Base-by-base conservation (phyloP, 306 rosid species). In the Acacia acuminata region DNA sequence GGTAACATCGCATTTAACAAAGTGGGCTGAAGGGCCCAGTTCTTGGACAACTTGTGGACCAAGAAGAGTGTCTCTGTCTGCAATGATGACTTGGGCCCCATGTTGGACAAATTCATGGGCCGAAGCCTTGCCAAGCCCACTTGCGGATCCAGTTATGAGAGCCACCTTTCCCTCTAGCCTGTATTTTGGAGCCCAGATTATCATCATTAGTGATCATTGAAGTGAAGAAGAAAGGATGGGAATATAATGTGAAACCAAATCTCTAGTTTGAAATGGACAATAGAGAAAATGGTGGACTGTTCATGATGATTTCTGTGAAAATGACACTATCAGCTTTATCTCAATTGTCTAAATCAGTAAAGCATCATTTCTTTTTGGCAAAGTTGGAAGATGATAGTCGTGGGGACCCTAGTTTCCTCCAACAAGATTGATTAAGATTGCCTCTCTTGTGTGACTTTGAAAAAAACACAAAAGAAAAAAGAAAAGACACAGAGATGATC, bases 141-240 rank as follows among this genome's bases (percentile, higher is more conserved):
- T 91, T 74, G 98, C 98, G 2, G 94, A 87, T 6, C 98, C 98
- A 5, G 98, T 94, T 78, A 94, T 91, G 51, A 94, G 47, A 78
- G 98, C 97, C 12, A 94, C 94, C 84, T 91, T 94, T 1, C 97
- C 98, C 42, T 90, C 88, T 14, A 94, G 82, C 94, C 94, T 93
- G 86, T 32, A 38, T 65, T 61, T 86, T n/a, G 16, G 25, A 74
- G 71, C 20, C 50, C 55, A 32, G 24, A 82, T 43, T 19, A 82
- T 70, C 47, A 48, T 61, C 53, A 82, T 66, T 86, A 56, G 58
- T 79, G 0, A 63, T 63, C 3, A 65, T 75, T 78, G 16, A 6
- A 45, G 68, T 14, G 55, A 64, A 30, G 32, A 30, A 60, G 65
- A 82, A 82, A 75, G 61, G 19, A 84, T 53, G 51, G 71, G 4